Evolutionary conservation across 73 alveolate genomes (phyloP).

Genomic region (Uronychia setigera): DNA sequence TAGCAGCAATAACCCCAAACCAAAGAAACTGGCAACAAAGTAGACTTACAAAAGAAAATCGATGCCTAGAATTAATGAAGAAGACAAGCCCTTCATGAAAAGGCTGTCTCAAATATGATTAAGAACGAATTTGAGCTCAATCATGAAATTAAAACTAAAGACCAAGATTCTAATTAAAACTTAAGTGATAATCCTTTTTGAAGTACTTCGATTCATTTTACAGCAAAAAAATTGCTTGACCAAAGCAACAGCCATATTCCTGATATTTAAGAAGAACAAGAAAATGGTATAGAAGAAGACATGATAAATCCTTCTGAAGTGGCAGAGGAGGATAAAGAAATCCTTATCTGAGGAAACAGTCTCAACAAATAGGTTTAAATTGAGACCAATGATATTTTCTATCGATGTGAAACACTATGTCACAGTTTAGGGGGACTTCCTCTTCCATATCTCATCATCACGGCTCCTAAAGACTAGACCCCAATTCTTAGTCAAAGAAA

Average conservation of each 20-base stretch:
- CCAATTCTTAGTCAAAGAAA: constrained; percentile 34
- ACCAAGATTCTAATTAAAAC: too few relatives aligned
- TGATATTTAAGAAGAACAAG: too few relatives aligned
- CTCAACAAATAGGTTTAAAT: not conserved
- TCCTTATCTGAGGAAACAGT: not conserved
- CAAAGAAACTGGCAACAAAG: too few relatives aligned
- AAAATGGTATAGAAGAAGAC: not conserved
- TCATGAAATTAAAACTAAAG: not conserved
- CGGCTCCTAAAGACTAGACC: constrained; percentile 26
- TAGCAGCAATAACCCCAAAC: too few relatives aligned
- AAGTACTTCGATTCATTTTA: too few relatives aligned
- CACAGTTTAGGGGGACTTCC: constrained; percentile 40
- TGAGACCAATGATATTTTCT: not conserved
- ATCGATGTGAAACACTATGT: constrained; percentile 9
- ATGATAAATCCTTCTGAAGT: too few relatives aligned
- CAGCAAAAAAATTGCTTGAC: too few relatives aligned
- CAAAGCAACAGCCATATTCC: too few relatives aligned
- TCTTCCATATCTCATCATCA: constrained; percentile 11
- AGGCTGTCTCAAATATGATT: not conserved
- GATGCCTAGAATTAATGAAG: not conserved
- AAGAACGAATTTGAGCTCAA: not conserved
- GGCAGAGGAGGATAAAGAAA: constrained; percentile 1
- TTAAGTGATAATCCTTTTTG: too few relatives aligned
- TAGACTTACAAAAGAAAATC: too few relatives aligned
- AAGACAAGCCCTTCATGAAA: not conserved